These are phyloP conservation scores for Pleurotus platypus DNA, from an alignment of 768 basidiomycete genomes.

Conservation along the genomic window DNA sequence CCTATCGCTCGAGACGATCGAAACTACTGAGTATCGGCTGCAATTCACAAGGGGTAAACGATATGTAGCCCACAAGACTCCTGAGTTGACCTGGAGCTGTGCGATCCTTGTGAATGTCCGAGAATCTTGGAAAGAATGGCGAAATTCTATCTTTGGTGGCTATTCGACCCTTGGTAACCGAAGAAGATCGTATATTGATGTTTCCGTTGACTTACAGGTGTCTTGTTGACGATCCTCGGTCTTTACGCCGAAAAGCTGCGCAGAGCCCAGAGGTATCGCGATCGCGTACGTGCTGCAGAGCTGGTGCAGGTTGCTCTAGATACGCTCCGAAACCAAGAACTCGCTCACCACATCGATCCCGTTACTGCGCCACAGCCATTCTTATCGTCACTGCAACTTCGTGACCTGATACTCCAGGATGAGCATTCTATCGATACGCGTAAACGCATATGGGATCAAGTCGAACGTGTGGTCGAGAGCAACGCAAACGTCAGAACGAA, in stretches of 20 bases:
- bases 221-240: constrained; percentile 27
- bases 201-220: constrained; percentile 24
- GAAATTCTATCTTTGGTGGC: constrained; percentile 58
- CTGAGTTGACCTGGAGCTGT: constrained; percentile 66
- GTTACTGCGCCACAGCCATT: constrained; percentile 70
- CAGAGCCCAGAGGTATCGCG: constrained; percentile 48
- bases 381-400: constrained; percentile 82
- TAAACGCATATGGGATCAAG: constrained; percentile 73
- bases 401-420: constrained; percentile 80
- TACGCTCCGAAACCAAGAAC: constrained; percentile 77
- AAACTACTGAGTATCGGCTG: constrained; percentile 12
- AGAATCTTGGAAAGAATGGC: constrained; percentile 69
- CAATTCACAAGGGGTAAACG: constrained; percentile 52
- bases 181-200: constrained; percentile 6
- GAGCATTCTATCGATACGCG: constrained; percentile 71
- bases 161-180: constrained; percentile 10
- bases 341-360: constrained; percentile 80
- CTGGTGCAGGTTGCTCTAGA: constrained; percentile 80
- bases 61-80: constrained; percentile 72
- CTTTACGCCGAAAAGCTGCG: constrained; percentile 32
- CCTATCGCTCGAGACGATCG: constrained; percentile 9
- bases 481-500: constrained; percentile 89
- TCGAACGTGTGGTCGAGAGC: constrained; percentile 82
- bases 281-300: constrained; percentile 63
- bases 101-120: constrained; percentile 60